Percentiles rank a stretch among this genome's conserved stretches.
These are phyloP conservation scores for Dothistroma septosporum DNA, from an alignment of 2,329 filamentous ascomycete genomes.

Conservation along the genomic window DNA sequence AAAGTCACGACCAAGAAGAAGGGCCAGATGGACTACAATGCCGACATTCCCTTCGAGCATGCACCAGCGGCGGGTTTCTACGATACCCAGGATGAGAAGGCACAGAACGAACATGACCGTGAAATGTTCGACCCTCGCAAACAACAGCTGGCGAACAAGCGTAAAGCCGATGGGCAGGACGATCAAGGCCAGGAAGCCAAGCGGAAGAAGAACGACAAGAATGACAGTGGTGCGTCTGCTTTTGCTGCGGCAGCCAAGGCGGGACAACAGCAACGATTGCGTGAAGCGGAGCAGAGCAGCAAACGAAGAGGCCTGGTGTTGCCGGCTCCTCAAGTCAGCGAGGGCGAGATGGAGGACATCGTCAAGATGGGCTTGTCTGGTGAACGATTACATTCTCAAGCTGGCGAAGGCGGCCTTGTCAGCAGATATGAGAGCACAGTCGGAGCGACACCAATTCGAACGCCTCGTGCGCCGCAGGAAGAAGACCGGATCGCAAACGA, in stretches of 20 bases:
- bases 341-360: conserved; percentile 91
- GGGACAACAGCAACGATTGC: conserved; percentile 87
- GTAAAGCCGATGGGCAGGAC: conserved; percentile 87
- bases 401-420: conserved; percentile 73
- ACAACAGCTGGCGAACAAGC: conserved; percentile 83
- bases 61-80: conserved; percentile 85
- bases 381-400: conserved; percentile 73
- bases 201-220: conserved; percentile 81
- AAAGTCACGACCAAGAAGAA: conserved; percentile 88
- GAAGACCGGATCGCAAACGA: conserved; percentile 97
- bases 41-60: conserved; percentile 96
- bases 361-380: conserved; percentile 98
- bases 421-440: conserved; percentile 82
- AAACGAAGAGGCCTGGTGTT: conserved; percentile 80
- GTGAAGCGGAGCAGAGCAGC: conserved; percentile 94
- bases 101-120: conserved; percentile 75
- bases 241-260: conserved; percentile 87
- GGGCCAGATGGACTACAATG: conserved; percentile 99
- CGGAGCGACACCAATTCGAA: conserved; percentile 80
- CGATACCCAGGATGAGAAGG: conserved; percentile 80
- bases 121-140: conserved; percentile 88
- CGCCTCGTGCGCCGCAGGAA: conserved; percentile 82
- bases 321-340: conserved; percentile 85
- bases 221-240: conserved; percentile 66
- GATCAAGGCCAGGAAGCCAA: conserved; percentile 68